Conservation (phyloP, 495 filamentous ascomycete genomes). For the Neurospora sp. region DNA sequence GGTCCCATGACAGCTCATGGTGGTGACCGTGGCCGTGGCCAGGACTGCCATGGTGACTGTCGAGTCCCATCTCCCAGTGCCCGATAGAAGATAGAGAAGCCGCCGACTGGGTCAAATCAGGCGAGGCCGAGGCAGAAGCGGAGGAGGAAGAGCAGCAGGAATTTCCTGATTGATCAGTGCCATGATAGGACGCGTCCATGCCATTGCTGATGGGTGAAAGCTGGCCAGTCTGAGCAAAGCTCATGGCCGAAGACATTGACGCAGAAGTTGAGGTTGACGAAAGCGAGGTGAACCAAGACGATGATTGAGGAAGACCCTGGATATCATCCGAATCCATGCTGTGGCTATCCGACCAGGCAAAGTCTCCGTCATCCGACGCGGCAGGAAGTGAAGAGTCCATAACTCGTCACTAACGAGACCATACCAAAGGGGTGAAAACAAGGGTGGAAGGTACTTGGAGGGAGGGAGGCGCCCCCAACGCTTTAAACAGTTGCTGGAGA, state of each 20-base stretch:
- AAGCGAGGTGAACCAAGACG: conserved; percentile 29
- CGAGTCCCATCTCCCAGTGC: conserved; percentile 21
- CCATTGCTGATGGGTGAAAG: conserved; percentile 42
- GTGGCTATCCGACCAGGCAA: conserved; percentile 33
- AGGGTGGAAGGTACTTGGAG: not conserved
- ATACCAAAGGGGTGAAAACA: conserved; percentile 19
- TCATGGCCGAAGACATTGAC: conserved; percentile 12
- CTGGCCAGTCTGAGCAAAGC: conserved; percentile 31
- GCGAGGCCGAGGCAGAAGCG: conserved; percentile 20
- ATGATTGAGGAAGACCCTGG: conserved; percentile 23
- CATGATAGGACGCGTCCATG: conserved; percentile 26
- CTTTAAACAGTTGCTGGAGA: conserved; percentile 6
- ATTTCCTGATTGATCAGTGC: conserved; percentile 11
- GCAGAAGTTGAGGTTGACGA: conserved; percentile 14
- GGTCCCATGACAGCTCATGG: conserved; percentile 30
- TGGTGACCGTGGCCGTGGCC: conserved; percentile 13
- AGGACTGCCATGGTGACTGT: conserved; percentile 2
- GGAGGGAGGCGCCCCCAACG: conserved; percentile 4
- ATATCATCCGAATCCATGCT: conserved; percentile 35
- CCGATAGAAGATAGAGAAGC: conserved; percentile 21
- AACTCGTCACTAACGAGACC: conserved; percentile 31
- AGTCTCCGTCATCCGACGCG: conserved; percentile 30
- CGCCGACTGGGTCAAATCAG: conserved; percentile 21
- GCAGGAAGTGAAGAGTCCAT: conserved; percentile 35
- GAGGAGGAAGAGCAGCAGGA: conserved; percentile 18